These are phyloP conservation scores for Aspergillus quadrilineatus DNA, from an alignment of 2,329 filamentous ascomycete genomes.

Conservation along the genomic window DNA sequence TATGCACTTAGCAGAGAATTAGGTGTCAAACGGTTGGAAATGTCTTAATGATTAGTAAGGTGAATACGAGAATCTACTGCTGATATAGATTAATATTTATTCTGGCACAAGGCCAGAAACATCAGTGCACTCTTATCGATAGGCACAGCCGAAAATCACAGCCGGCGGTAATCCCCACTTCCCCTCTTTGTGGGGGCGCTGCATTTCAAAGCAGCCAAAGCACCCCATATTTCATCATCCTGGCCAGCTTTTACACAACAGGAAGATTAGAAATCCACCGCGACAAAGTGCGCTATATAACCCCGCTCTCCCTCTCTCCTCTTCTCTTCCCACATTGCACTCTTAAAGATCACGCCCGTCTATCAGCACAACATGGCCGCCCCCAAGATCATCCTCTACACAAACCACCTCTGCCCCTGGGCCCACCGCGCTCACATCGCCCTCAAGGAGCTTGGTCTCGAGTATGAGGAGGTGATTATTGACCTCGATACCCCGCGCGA, in stretches of 20 bases:
- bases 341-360: too few relatives aligned
- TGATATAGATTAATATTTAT: too few relatives aligned
- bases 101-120: too few relatives aligned
- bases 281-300: background rate
- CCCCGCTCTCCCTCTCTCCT: background rate
- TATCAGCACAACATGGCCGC: slow-evolving; percentile 28
- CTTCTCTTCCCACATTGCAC: background rate
- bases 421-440: slow-evolving; percentile 75
- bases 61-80: too few relatives aligned
- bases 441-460: slow-evolving; percentile 63
- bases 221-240: slow-evolving; percentile 1
- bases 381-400: slow-evolving; percentile 66
- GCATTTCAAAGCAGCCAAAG: background rate
- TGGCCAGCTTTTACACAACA: background rate
- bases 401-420: slow-evolving; percentile 68
- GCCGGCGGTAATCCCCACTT: too few relatives aligned
- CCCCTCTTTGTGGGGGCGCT: too few relatives aligned
- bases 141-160: too few relatives aligned
- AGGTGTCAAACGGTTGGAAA: too few relatives aligned
- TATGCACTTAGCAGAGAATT: too few relatives aligned
- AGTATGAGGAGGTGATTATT: slow-evolving; percentile 70
- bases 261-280: slow-evolving; percentile 4
- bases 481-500: slow-evolving; percentile 68
- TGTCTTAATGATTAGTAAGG: too few relatives aligned
- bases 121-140: too few relatives aligned